A percentile compares a stretch with the other conserved stretches of the same genome.
Evolutionary conservation across 805 yeast genomes (phyloP).

Genomic region (Debaryomyces maramus): DNA sequence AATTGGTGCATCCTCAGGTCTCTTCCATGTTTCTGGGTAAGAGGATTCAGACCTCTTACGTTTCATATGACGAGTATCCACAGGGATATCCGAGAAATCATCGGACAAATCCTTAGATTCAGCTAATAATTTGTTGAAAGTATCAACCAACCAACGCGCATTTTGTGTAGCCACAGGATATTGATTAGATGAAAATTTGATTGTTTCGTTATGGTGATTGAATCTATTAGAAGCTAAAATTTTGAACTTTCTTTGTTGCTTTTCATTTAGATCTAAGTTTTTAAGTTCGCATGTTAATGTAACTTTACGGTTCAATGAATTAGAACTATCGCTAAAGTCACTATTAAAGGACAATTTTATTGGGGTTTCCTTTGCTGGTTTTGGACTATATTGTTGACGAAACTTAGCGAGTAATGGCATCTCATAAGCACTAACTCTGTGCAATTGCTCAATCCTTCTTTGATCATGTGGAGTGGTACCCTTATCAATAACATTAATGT

Average conservation of each 20-base stretch:
- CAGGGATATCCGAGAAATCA: slow-evolving; percentile 72
- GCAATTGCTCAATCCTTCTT: slow-evolving; percentile 72
- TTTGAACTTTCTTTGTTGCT: slow-evolving; percentile 70
- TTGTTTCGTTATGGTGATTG: slow-evolving; percentile 55
- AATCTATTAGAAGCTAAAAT: slow-evolving; percentile 78
- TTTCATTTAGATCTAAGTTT: slow-evolving; percentile 52
- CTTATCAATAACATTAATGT: slow-evolving; percentile 32
- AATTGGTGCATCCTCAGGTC: slow-evolving; percentile 66
- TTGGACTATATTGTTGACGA: slow-evolving; percentile 65
- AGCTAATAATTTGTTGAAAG: slow-evolving; percentile 57
- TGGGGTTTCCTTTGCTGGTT: slow-evolving; percentile 45
- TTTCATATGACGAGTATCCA: slow-evolving; percentile 72
- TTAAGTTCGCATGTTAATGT: slow-evolving; percentile 53
- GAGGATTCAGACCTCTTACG: slow-evolving; percentile 34
- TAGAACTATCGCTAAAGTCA: slow-evolving; percentile 74
- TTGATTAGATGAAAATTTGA: slow-evolving; percentile 64
- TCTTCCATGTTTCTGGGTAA: slow-evolving; percentile 80
- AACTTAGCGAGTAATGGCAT: slow-evolving; percentile 80
- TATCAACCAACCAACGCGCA: slow-evolving; percentile 67
- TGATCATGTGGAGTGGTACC: slow-evolving; percentile 47
- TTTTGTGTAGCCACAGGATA: slow-evolving; percentile 84
- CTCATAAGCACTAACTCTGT: slow-evolving; percentile 87
- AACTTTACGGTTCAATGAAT: slow-evolving; percentile 66
- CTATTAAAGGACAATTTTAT: slow-evolving; percentile 65
- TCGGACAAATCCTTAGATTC: slow-evolving; percentile 68